phyloP scores from a whole-genome alignment of 495 filamentous ascomycete genomes.

The Lophiostoma macrostomum region DNA sequence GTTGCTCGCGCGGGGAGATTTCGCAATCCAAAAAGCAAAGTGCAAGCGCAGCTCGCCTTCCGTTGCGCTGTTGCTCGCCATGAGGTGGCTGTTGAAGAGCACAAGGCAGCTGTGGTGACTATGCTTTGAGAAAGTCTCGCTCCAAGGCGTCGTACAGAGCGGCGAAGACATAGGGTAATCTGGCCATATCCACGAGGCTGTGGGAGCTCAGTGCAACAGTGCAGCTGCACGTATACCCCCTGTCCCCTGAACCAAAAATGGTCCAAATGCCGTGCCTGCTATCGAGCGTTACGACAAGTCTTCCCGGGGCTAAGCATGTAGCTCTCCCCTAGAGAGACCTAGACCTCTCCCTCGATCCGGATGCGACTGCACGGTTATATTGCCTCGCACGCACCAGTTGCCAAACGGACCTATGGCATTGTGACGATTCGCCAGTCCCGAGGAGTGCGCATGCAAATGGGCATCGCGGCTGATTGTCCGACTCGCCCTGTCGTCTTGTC shows the following conservation, averaged over 20 bases:
- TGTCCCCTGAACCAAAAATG: too few species aligned
- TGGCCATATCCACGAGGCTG: too few species aligned
- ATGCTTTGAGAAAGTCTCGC: too few species aligned
- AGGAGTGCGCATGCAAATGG: background rate
- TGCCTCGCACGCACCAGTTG: slow-evolving; percentile 19
- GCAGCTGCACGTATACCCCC: too few species aligned
- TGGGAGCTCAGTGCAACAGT: too few species aligned
- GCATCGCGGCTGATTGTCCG: slow-evolving; percentile 19
- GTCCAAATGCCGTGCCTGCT: background rate
- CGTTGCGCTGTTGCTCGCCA: too few species aligned
- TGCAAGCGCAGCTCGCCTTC: background rate
- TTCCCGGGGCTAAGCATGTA: too few species aligned
- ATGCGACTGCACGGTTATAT: slow-evolving; percentile 15
- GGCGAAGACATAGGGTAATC: too few species aligned
- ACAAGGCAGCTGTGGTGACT: too few species aligned
- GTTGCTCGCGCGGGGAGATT: background rate
- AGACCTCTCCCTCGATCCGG: slow-evolving; percentile 19
- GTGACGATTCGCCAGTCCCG: background rate
- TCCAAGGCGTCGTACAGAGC: too few species aligned
- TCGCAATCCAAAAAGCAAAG: background rate
- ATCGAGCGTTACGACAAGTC: too few species aligned
- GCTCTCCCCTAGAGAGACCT: background rate
- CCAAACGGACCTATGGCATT: background rate
- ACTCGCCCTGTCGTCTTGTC: slow-evolving; percentile 7
- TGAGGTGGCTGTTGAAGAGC: too few species aligned